phyloP scores from a whole-genome alignment of 176 grass and related monocot species.

The Oryza brachyantha region DNA sequence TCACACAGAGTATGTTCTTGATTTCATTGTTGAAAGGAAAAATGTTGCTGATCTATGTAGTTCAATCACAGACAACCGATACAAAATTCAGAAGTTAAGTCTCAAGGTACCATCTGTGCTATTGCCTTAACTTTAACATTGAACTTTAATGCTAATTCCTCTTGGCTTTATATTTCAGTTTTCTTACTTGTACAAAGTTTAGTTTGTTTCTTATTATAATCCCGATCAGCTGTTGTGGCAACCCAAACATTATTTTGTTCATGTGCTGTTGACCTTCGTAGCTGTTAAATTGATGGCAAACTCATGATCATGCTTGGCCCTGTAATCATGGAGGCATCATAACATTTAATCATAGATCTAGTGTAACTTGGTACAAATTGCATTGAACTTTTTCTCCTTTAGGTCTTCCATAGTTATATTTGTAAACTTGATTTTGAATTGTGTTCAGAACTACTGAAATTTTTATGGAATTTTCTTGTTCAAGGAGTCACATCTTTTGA shows the following conservation, averaged over 20 bases:
- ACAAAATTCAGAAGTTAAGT: slow-evolving; percentile 92
- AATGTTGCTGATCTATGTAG: slow-evolving; percentile 60
- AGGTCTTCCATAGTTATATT: background rate
- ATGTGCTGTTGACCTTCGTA: background rate
- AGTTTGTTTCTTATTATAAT: slow-evolving; percentile 8
- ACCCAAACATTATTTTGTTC: slow-evolving; percentile 5
- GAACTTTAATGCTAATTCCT: background rate
- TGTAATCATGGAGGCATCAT: background rate
- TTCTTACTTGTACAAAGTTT: background rate
- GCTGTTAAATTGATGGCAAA: slow-evolving; percentile 14
- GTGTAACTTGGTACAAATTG: background rate
- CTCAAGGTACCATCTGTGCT: slow-evolving; percentile 56
- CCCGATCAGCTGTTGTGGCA: background rate
- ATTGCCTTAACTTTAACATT: background rate
- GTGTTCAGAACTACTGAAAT: slow-evolving; percentile 4
- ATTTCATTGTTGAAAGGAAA: slow-evolving; percentile 95
- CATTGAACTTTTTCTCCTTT: background rate
- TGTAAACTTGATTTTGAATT: slow-evolving; percentile 2
- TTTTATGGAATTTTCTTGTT: background rate
- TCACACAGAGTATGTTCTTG: slow-evolving; percentile 81
- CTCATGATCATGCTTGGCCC: slow-evolving; percentile 9
- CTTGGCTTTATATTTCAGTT: slow-evolving; percentile 14
- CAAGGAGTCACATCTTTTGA: background rate
- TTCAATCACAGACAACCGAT: slow-evolving; percentile 81
- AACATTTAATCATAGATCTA: background rate